Percentiles rank a stretch among this genome's conserved stretches.
phyloP scores from a whole-genome alignment of 2,329 filamentous ascomycete species.

The Mycosphaerella sp. region DNA sequence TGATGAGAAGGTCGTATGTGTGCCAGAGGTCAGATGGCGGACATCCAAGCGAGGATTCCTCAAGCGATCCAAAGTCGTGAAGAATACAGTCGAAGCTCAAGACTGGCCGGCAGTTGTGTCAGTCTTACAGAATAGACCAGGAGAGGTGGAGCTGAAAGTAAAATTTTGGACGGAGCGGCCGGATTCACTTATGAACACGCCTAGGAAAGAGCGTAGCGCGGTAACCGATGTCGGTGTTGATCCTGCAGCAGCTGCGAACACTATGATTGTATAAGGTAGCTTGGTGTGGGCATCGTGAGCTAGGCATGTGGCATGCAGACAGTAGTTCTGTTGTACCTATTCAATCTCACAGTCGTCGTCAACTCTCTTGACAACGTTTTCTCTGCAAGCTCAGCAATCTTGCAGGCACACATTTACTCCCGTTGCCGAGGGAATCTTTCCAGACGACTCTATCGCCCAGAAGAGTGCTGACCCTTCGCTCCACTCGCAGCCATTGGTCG shows the following conservation, averaged over 20 bases:
- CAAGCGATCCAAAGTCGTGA: neutral
- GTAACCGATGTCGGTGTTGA: neutral
- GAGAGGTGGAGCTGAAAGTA: slow-evolving; percentile 3
- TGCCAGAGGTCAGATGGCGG: neutral
- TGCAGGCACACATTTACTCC: too few relatives aligned
- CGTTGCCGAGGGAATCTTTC: neutral
- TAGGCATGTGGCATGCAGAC: too few relatives aligned
- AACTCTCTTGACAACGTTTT: too few relatives aligned
- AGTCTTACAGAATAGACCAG: neutral
- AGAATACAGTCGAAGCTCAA: neutral
- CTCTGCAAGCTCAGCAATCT: too few relatives aligned
- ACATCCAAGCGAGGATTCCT: neutral
- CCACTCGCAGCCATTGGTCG: neutral
- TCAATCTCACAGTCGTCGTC: too few relatives aligned
- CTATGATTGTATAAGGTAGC: too few relatives aligned
- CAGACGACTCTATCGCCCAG: neutral
- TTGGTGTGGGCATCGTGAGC: too few relatives aligned
- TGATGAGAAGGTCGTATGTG: neutral
- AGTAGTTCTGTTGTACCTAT: too few relatives aligned
- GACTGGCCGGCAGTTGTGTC: neutral
- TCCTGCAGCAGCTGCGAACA: neutral
- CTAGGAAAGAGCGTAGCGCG: neutral
- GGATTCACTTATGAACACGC: neutral
- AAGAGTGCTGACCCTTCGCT: neutral
- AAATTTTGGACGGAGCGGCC: slow-evolving; percentile 6